Conservation (phyloP, 306 rosid species). For the Vigna nakashimae region DNA sequence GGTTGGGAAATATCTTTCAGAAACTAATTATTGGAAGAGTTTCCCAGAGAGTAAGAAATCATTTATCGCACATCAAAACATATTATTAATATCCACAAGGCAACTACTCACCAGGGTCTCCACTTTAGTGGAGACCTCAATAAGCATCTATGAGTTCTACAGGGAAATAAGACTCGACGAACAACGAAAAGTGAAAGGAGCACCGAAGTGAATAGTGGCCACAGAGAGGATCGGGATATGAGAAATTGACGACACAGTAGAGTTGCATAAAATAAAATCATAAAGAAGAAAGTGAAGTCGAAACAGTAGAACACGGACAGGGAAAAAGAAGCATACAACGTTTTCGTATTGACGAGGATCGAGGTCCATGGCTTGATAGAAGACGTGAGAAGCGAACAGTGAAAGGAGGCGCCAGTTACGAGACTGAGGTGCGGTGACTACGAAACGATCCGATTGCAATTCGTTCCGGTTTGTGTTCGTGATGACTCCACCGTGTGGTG, state of each 20-base stretch:
- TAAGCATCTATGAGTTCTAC: background rate
- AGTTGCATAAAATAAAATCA: background rate
- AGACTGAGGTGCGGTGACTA: slow-evolving; percentile 22
- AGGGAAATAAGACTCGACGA: background rate
- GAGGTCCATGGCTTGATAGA: slow-evolving; percentile 66
- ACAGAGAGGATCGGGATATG: too few relatives aligned
- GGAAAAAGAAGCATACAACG: slow-evolving; percentile 53
- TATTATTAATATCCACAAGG: background rate
- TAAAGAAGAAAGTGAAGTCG: background rate
- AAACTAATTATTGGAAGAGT: background rate
- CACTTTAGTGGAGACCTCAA: background rate
- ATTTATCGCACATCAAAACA: background rate
- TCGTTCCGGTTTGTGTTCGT: background rate
- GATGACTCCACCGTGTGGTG: background rate
- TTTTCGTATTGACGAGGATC: slow-evolving; percentile 83
- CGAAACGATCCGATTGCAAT: slow-evolving; percentile 25
- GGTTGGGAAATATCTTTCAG: slow-evolving; percentile 14
- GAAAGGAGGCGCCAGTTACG: background rate
- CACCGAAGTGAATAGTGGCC: background rate
- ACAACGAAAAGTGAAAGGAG: background rate
- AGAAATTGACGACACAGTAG: background rate
- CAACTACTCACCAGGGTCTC: background rate
- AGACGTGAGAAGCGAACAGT: background rate
- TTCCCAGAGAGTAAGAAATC: background rate
- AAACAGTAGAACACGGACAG: background rate